Base-by-base conservation (phyloP, 2,329 filamentous ascomycete species). In the Chaetothyriales sp. region DNA sequence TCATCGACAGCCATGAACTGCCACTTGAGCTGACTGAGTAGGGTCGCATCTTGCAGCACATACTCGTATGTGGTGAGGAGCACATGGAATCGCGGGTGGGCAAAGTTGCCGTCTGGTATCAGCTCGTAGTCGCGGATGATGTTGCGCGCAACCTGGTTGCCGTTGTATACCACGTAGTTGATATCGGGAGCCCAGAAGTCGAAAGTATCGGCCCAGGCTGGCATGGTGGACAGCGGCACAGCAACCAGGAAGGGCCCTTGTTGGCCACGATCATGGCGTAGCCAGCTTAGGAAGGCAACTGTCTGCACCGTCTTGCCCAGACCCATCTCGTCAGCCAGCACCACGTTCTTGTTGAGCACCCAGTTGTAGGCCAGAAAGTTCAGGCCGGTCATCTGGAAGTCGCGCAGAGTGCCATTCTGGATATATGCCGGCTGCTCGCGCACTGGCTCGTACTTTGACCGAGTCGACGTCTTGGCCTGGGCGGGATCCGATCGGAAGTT, bases 281-380 rank as follows among this genome's bases (percentile, higher is more conserved):
- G 76, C 90, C 92, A 98, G 65, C 90, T 95, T 66, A 98, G 83
- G 66, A 96, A 96, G 0, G 90, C 82, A 25, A 98, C 89, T 0
- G 90, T 95, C 69, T 98, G 92, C 0, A 98, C 92, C 0, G 92
- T 98, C 71, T 98, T 98, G 25, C 92, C 92, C 12, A 98, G 76
- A 61, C 92, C 92, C 92, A 98, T 98, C 69, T 98, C 92, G 64
- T 98, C 92, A 47, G 92, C 92, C 49, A 98, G 77, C 60, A 98
- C 95, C 63, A 96, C 92, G 61, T 96, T 98, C 66, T 92, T 92
- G 50, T 81, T 82, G 62, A 84, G 83, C 49, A 85, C 86, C 93
- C 93, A 98, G 68, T 96, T 95, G 68, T 94, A 87, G 45, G 86
- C 86, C 55, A 98, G 73, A 67, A 95, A 98, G 70, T 96, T 96